Conservation (phyloP, 148 eudicot species). For the Heliosperma pusillum region DNA sequence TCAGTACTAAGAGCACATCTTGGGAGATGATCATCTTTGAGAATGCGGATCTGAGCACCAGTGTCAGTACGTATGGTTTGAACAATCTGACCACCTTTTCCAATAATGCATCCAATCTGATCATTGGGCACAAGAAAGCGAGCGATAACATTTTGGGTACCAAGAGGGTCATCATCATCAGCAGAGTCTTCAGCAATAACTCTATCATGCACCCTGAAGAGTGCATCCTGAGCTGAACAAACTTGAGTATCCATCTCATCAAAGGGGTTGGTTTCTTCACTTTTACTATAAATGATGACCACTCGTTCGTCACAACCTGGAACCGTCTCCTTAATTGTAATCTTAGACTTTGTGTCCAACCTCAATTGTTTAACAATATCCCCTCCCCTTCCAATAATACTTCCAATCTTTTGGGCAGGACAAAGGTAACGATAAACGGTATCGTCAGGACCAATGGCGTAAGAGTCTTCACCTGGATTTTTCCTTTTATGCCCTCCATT, state of each 20-base stretch:
- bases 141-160: constrained; percentile 56
- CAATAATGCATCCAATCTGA: constrained; percentile 97
- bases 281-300: constrained; percentile 71
- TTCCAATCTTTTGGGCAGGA: constrained; percentile 83
- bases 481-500: constrained; percentile 76
- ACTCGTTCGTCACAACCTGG: constrained; percentile 82
- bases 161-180: constrained; percentile 48
- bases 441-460: constrained; percentile 67
- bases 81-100: constrained; percentile 95
- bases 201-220: constrained; percentile 83
- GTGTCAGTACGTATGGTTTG: constrained; percentile 81
- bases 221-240: constrained; percentile 95
- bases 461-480: constrained; percentile 57
- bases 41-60: constrained; percentile 87
- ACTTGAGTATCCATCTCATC: constrained; percentile 54
- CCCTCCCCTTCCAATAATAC: constrained; percentile 97
- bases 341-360: constrained; percentile 70
- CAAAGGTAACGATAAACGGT: constrained; percentile 91
- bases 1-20: constrained; percentile 84
- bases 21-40: constrained; percentile 89
- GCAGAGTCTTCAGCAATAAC: constrained; percentile 67
- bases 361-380: constrained; percentile 90
- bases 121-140: constrained; percentile 86
- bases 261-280: constrained; percentile 65
- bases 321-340: constrained; percentile 88